phyloP scores from a whole-genome alignment of 371 early-diverging fungal species.

The Umbelopsis sp. region DNA sequence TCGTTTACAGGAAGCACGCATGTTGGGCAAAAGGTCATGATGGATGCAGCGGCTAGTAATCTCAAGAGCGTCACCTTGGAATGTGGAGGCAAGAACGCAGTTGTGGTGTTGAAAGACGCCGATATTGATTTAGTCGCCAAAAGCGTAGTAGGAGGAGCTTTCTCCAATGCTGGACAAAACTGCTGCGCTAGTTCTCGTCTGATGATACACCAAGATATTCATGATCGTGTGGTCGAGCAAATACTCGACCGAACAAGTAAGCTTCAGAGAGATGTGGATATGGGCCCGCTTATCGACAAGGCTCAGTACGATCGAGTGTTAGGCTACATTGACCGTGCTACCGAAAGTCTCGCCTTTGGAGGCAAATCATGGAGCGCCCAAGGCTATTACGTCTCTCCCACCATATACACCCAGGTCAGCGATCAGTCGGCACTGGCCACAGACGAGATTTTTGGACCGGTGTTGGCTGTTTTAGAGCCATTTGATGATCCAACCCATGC shows the following conservation, averaged over 20 bases:
- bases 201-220: conserved; percentile 69
- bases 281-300: conserved; percentile 79
- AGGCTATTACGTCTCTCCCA: conserved; percentile 75
- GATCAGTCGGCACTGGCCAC: conserved; percentile 62
- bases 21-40: conserved; percentile 76
- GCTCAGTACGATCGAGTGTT: conserved; percentile 72
- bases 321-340: conserved; percentile 30
- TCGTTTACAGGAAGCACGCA: conserved; percentile 70
- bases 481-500: conserved; percentile 77
- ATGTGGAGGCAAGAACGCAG: conserved; percentile 90
- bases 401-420: conserved; percentile 61
- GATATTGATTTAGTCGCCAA: conserved; percentile 72
- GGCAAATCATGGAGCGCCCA: conserved; percentile 16
- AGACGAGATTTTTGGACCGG: conserved; percentile 91
- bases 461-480: conserved; percentile 69
- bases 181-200: conserved; percentile 88
- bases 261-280: conserved; percentile 29
- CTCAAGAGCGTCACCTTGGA: conserved; percentile 77
- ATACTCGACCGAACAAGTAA: conserved; percentile 11
- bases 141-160: conserved; percentile 68
- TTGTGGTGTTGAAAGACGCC: conserved; percentile 79
- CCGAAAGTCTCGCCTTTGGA: neutral
- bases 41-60: conserved; percentile 58
- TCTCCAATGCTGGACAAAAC: conserved; percentile 81
- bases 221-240: conserved; percentile 37